Base-by-base conservation (phyloP, 805 yeast genomes). In the Ogataea paraovalis region DNA sequence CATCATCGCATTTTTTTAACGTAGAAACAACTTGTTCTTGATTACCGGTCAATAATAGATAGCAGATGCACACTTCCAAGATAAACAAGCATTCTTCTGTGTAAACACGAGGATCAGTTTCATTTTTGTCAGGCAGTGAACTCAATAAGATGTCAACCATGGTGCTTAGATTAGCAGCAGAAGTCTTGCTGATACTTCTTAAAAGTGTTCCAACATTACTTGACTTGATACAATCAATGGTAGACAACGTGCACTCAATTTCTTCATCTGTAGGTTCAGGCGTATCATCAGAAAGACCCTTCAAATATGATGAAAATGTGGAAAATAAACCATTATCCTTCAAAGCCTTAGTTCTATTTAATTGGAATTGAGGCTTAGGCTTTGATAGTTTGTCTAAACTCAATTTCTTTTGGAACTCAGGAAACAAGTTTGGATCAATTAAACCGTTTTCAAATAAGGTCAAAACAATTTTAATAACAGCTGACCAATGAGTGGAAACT, bases 211-310 rank as follows among this genome's bases (percentile, higher is more conserved):
- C 65, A 4, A 90, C 68, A 43, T 78, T 77, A 52, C 94, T 81
- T 0, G 92, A 80, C 44, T 79, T 79, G 44, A 92, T 74, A 62
- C 97, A 92, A 55, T 91, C 96, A 39, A 85, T 69, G 0, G 97
- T 86, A 4, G 89, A 83, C 13, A 85, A 65, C 0, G 98, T 87
- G 4, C 87, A 78, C 53, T 90, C 96, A 43, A 94, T 84, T 56
- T 92, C 97, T 59, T 88, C 96, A 47, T 87, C 95, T 2, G 95
- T 79, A 12, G 99, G 99, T 64, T 92, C 98, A 0, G 85, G 83
- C 3, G 87, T 82, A 45, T 88, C 95, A 58, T 90, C 97, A 1
- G 85, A 73, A 48, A 83, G 79, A 18, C 97, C 94, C 53, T 94
- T 87, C 66, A 94, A 76, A 59, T 90, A 92, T 0, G 96, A 88